Evolutionary conservation across 73 alveolate genomes (phyloP).

Genomic region (Effrenium voratum): DNA sequence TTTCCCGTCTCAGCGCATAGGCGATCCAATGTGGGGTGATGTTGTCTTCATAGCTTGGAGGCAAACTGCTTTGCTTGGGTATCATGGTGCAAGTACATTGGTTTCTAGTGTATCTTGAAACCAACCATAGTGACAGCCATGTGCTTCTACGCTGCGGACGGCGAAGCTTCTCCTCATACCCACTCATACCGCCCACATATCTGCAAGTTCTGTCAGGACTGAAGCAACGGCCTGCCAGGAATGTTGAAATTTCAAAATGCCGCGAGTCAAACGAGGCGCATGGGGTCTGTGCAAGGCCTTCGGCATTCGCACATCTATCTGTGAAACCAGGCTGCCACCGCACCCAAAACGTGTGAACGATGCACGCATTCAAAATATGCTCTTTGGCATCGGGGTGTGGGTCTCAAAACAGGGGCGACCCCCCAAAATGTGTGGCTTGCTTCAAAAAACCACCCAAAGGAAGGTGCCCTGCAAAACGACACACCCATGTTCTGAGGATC

Average conservation of each 20-base stretch:
- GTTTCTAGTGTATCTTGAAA: too few relatives aligned
- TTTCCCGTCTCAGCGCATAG: slow-evolving; percentile 28
- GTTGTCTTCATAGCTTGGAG: background rate
- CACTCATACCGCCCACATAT: background rate
- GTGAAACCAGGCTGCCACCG: background rate
- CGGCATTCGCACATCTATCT: too few relatives aligned
- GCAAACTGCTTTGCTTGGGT: background rate
- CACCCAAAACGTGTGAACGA: background rate
- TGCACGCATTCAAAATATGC: background rate
- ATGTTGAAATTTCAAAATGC: background rate
- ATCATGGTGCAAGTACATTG: background rate
- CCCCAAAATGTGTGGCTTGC: background rate
- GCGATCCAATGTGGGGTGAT: slow-evolving; percentile 5
- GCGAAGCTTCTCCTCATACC: background rate
- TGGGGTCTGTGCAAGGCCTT: too few relatives aligned
- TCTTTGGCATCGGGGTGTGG: background rate
- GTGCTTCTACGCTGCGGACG: too few relatives aligned
- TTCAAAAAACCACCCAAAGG: too few relatives aligned
- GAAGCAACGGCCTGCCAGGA: background rate
- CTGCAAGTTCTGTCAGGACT: background rate
- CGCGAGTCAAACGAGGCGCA: too few relatives aligned
- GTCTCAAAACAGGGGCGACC: background rate
- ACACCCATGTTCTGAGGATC: background rate
- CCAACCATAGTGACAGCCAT: too few relatives aligned
- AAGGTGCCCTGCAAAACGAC: background rate